Evolutionary conservation across 23 red algal genomes (phyloP).

Genomic region (Cyanidiococcus yangmingshanensis): DNA sequence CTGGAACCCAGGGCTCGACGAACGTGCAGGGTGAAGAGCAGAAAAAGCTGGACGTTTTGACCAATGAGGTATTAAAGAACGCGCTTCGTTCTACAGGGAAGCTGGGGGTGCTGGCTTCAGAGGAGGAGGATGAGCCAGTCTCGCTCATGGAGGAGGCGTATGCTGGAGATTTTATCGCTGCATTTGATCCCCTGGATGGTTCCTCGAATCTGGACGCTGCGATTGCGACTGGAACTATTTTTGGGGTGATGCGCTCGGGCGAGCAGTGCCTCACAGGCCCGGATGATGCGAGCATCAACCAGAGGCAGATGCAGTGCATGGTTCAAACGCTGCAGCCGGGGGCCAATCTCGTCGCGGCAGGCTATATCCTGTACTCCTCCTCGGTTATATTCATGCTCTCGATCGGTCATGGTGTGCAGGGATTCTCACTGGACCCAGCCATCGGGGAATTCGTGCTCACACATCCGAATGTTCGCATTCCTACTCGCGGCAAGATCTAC

Average conservation of each 20-base stretch:
- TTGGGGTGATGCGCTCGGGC: conserved; percentile 70
- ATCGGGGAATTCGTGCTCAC: conserved; percentile 97
- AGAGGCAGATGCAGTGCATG: conserved; percentile 58
- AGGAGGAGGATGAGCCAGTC: conserved; percentile 99
- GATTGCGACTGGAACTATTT: conserved; percentile 96
- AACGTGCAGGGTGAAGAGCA: conserved; percentile 98
- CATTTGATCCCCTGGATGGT: conserved; percentile 94
- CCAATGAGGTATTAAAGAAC: conserved; percentile 96
- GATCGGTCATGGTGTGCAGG: conserved; percentile 73
- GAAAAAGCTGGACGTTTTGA: conserved; percentile 96
- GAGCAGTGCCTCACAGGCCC: conserved; percentile 51
- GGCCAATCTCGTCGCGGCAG: conserved; percentile 73
- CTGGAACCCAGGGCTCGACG: conserved; percentile 55
- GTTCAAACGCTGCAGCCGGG: conserved; percentile 92
- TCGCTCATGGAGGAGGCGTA: conserved; percentile 79
- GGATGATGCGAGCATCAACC: conserved; percentile 49
- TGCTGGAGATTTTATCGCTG: conserved; percentile 79
- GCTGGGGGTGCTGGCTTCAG: conserved; percentile 83
- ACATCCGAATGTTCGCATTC: conserved; percentile 72
- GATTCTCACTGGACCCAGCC: conserved; percentile 86
- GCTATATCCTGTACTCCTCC: conserved; percentile 93
- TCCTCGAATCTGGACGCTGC: conserved; percentile 89
- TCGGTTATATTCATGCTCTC: conserved; percentile 88
- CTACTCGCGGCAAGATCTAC: conserved; percentile 77
- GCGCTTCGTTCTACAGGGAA: conserved; percentile 76